A percentile compares a stretch with the other conserved stretches of the same genome.
Evolutionary conservation across 169 alveolate species (phyloP).

Genomic region (Ichthyophthirius multifiliis): DNA sequence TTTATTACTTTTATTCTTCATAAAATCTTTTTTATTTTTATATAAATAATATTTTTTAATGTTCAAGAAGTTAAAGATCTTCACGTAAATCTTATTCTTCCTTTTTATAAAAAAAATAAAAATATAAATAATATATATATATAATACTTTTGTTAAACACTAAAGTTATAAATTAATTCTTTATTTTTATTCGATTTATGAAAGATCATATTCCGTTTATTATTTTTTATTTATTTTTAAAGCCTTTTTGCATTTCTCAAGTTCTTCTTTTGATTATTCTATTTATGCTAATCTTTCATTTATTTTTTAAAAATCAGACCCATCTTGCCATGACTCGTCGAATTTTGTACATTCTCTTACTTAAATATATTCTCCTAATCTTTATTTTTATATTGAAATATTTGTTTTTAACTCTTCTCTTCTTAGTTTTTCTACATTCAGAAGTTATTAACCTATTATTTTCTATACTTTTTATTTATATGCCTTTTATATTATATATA

Average conservation of each 20-base stretch:
- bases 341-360: background rate
- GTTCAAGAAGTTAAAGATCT: background rate
- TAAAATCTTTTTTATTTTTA: background rate
- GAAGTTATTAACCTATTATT: background rate
- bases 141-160: no score
- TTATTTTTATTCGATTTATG: no score
- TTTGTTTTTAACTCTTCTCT: background rate
- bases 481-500: no score
- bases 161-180: no score
- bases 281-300: no score
- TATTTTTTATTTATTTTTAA: no score
- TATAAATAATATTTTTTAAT: background rate
- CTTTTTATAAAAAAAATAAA: background rate
- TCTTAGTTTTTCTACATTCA: background rate
- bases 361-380: conserved; percentile 1
- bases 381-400: background rate
- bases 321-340: conserved; percentile 9
- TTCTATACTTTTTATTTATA: background rate
- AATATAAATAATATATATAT: no score
- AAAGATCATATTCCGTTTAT: no score
- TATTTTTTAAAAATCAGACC: background rate
- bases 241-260: no score
- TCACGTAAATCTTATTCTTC: background rate
- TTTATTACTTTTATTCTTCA: background rate
- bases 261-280: no score